Conservation (phyloP, 202 grass and related monocot species). For the Hordeum pubiflorum region DNA sequence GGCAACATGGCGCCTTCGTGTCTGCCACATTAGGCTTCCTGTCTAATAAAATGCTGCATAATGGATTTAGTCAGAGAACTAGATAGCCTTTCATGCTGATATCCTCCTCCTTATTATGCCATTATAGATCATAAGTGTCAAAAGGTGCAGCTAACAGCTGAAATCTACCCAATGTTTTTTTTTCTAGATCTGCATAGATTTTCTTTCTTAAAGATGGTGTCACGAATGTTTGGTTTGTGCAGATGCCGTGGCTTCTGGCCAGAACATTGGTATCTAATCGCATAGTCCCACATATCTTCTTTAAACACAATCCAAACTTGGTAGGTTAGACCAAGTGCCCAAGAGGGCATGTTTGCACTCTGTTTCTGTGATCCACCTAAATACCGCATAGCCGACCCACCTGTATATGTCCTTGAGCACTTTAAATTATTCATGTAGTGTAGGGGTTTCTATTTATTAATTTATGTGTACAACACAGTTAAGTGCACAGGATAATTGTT, state of each 20-base stretch:
- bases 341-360: background rate
- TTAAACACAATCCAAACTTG: background rate
- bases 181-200: background rate
- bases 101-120: background rate
- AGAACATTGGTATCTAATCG: background rate
- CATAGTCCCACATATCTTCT: background rate
- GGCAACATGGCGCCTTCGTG: background rate
- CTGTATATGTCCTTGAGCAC: background rate
- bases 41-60: background rate
- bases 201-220: conserved; percentile 1
- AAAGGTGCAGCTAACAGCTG: conserved; percentile 3
- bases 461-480: background rate
- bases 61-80: background rate
- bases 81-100: background rate
- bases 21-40: background rate
- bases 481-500: background rate
- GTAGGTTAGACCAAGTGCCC: background rate
- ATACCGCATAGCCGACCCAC: background rate
- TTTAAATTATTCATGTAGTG: conserved; percentile 9
- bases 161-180: background rate
- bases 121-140: background rate
- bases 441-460: background rate
- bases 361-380: conserved; percentile 5
- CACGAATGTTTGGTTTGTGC: background rate
- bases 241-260: background rate